These are phyloP conservation scores for Esteya vermicola DNA, from an alignment of 2,329 filamentous ascomycete genomes.

Conservation along the genomic window DNA sequence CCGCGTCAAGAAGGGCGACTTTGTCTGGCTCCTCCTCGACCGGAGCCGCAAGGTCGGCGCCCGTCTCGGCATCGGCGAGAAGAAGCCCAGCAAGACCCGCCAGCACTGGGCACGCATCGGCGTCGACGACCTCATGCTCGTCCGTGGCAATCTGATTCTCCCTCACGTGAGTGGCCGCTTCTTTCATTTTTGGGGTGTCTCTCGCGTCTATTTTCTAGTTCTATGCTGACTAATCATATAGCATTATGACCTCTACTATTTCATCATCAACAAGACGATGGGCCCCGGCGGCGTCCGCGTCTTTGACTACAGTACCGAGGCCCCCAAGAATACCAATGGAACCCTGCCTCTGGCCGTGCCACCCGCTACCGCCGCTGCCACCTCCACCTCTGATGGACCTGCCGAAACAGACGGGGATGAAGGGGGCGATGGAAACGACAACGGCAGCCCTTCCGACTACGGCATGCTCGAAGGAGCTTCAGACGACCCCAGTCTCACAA, in stretches of 20 bases:
- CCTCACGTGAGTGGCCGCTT: constrained; percentile 61
- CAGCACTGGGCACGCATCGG: constrained; percentile 86
- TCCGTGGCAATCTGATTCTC: constrained; percentile 79
- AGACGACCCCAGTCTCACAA: constrained; percentile 71
- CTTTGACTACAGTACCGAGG: constrained; percentile 57
- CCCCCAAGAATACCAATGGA: constrained; percentile 16
- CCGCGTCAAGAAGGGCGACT: constrained; percentile 84
- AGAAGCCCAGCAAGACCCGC: constrained; percentile 47
- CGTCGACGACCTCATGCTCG: constrained; percentile 90
- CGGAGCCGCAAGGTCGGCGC: constrained; percentile 82
- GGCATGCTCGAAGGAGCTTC: constrained; percentile 55
- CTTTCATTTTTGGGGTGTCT: not conserved
- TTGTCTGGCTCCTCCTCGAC: constrained; percentile 85
- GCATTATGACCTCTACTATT: constrained; percentile 97
- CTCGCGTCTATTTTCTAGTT: not conserved
- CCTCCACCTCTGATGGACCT: constrained; percentile 2
- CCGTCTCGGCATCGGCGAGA: constrained; percentile 58
- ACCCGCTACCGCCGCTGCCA: constrained; percentile 5
- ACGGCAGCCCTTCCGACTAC: no score
- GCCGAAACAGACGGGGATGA: no score
- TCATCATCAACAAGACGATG: constrained; percentile 74
- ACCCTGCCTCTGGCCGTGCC: not conserved
- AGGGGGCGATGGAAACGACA: no score
- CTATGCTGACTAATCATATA: constrained; percentile 20
- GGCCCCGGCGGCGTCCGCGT: constrained; percentile 59